phyloP scores from a whole-genome alignment of 2,329 filamentous ascomycete genomes.

The Diaporthe humulicola region DNA sequence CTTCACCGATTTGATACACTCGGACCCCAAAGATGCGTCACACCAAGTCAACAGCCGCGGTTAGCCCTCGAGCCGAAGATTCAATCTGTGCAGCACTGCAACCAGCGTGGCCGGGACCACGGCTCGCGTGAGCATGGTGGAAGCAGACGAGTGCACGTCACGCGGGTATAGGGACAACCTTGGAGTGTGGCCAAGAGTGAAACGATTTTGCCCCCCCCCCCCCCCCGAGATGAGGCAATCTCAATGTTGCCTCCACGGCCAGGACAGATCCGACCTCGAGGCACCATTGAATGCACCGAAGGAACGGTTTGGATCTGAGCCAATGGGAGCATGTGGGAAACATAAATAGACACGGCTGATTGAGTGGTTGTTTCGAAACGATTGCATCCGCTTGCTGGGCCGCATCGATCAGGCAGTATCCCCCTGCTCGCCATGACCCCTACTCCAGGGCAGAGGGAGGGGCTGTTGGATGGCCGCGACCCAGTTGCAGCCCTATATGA shows the following conservation, averaged over 20 bases:
- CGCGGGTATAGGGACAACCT: not conserved
- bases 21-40: not conserved
- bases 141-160: not conserved
- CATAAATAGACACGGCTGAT: constrained; percentile 31
- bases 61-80: not conserved
- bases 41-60: not conserved
- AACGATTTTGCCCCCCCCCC: constrained; percentile 25
- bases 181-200: constrained; percentile 6
- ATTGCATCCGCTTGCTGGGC: constrained; percentile 27
- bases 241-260: not conserved
- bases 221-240: not conserved
- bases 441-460: constrained; percentile 2
- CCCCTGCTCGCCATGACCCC: constrained; percentile 15
- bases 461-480: constrained; percentile 13
- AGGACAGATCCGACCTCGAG: not conserved
- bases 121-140: not conserved
- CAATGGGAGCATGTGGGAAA: not conserved
- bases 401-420: constrained; percentile 10
- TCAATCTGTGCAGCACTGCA: not conserved
- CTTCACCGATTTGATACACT: not conserved
- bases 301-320: not conserved
- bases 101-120: not conserved
- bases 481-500: constrained; percentile 29
- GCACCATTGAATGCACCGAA: not conserved
- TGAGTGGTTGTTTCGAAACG: constrained; percentile 32